A percentile compares a stretch with the other conserved stretches of the same genome.
These are phyloP conservation scores for Yamadazyma blattariae DNA, from an alignment of 1,139 yeast species.

Conservation along the genomic window DNA sequence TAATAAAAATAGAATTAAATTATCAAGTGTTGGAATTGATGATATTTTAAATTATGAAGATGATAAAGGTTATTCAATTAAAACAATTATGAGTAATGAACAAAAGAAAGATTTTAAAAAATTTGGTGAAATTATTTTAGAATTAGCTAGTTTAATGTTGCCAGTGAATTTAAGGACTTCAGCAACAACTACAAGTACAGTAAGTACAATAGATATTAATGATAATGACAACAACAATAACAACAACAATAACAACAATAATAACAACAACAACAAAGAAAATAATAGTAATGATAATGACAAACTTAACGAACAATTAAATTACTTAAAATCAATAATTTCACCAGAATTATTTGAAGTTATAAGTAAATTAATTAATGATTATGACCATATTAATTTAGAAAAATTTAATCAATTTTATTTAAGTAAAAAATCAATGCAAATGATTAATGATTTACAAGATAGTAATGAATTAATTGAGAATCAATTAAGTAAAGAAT, in stretches of 20 bases:
- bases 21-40: slow-evolving; percentile 68
- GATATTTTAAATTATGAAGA: slow-evolving; percentile 58
- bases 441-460: slow-evolving; percentile 54
- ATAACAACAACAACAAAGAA: no score
- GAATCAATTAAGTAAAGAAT: slow-evolving; percentile 62
- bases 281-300: slow-evolving; percentile 14
- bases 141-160: slow-evolving; percentile 47
- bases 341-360: slow-evolving; percentile 22
- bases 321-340: slow-evolving; percentile 15
- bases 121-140: slow-evolving; percentile 59
- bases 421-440: slow-evolving; percentile 28
- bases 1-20: slow-evolving; percentile 63
- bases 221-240: slow-evolving; percentile 7
- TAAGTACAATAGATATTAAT: no score
- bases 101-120: slow-evolving; percentile 54
- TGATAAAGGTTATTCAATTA: slow-evolving; percentile 20
- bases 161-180: slow-evolving; percentile 23
- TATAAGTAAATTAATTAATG: slow-evolving; percentile 14
- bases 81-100: slow-evolving; percentile 17
- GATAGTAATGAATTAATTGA: slow-evolving; percentile 64
- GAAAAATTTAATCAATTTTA: slow-evolving; percentile 29
- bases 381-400: slow-evolving; percentile 14
- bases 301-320: slow-evolving; percentile 6
- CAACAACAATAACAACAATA: slow-evolving; percentile 4
- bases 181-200: no score